Percentiles rank a stretch among this genome's conserved stretches.
phyloP scores from a whole-genome alignment of 371 early-diverging fungal species.

The Mucor mucedo region DNA sequence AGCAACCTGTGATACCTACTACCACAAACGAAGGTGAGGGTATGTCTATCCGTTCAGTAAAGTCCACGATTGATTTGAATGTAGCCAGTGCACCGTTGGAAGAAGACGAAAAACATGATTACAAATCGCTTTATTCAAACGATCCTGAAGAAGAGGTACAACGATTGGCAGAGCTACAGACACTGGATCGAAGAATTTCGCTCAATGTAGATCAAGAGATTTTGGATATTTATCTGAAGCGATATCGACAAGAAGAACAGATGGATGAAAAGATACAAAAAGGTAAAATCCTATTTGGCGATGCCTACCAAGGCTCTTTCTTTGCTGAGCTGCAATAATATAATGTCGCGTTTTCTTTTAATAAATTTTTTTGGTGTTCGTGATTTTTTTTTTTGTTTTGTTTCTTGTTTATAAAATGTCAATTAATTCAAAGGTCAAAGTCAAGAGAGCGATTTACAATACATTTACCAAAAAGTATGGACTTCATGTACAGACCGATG shows the following conservation, averaged over 20 bases:
- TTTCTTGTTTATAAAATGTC: constrained; percentile 10
- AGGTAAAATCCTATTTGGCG: constrained; percentile 28
- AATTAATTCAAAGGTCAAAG: constrained; percentile 20
- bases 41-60: neutral
- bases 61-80: neutral
- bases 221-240: constrained; percentile 5
- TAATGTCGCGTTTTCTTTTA: neutral
- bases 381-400: neutral
- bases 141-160: constrained; percentile 17
- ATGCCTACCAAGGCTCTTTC: constrained; percentile 5
- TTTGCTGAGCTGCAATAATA: neutral
- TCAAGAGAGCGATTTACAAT: constrained; percentile 39
- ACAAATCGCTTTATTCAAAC: constrained; percentile 13
- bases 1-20: neutral
- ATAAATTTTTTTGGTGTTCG: constrained; percentile 3
- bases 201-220: constrained; percentile 11
- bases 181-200: neutral
- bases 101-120: constrained; percentile 11
- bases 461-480: constrained; percentile 74
- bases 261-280: constrained; percentile 19
- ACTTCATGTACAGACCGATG: constrained; percentile 73
- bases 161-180: constrained; percentile 1
- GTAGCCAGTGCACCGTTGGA: neutral
- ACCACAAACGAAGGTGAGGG: neutral
- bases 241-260: constrained; percentile 1